Evolutionary conservation across 2,329 filamentous ascomycete genomes (phyloP).

Genomic region (Acarospora socialis): DNA sequence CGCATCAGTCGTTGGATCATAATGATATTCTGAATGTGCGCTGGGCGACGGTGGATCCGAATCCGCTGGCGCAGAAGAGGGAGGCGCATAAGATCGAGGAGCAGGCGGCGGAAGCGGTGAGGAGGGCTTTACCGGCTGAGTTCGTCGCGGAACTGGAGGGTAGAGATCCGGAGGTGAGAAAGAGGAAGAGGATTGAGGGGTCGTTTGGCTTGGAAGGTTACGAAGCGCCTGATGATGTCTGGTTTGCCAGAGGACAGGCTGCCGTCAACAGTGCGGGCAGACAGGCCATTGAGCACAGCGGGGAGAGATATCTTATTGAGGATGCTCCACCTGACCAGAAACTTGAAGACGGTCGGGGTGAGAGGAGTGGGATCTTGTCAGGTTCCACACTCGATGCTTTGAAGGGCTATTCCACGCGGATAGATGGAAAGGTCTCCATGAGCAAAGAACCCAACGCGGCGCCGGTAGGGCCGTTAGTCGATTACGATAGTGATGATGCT

Average conservation of each 20-base stretch:
- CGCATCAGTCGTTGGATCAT: slow-evolving; percentile 82
- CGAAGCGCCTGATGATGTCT: slow-evolving; percentile 85
- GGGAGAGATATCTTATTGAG: slow-evolving; percentile 33
- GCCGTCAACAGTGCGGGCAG: no score
- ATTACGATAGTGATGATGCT: slow-evolving; percentile 82
- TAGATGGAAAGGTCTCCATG: slow-evolving; percentile 31
- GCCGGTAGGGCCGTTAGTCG: slow-evolving; percentile 60
- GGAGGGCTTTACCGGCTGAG: slow-evolving; percentile 71
- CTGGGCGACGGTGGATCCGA: slow-evolving; percentile 94
- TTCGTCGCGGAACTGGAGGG: slow-evolving; percentile 93
- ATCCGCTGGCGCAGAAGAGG: slow-evolving; percentile 83
- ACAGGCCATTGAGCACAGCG: no score
- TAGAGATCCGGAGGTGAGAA: slow-evolving; percentile 70
- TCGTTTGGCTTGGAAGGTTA: slow-evolving; percentile 82
- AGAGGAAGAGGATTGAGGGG: slow-evolving; percentile 78
- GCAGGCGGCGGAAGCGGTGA: slow-evolving; percentile 86
- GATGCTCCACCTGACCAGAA: slow-evolving; percentile 26
- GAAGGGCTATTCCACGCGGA: slow-evolving; percentile 35
- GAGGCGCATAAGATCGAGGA: slow-evolving; percentile 84
- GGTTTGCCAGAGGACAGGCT: slow-evolving; percentile 77
- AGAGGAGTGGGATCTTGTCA: slow-evolving; percentile 58
- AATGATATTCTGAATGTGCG: slow-evolving; percentile 87
- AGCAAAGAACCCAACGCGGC: slow-evolving; percentile 34
- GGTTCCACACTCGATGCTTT: slow-evolving; percentile 69
- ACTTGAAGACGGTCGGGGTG: slow-evolving; percentile 24